Evolutionary conservation across 257 asterid genomes (phyloP), one percentile per base, ranked within the genome.

Genomic region (Verbena officinalis): DNA sequence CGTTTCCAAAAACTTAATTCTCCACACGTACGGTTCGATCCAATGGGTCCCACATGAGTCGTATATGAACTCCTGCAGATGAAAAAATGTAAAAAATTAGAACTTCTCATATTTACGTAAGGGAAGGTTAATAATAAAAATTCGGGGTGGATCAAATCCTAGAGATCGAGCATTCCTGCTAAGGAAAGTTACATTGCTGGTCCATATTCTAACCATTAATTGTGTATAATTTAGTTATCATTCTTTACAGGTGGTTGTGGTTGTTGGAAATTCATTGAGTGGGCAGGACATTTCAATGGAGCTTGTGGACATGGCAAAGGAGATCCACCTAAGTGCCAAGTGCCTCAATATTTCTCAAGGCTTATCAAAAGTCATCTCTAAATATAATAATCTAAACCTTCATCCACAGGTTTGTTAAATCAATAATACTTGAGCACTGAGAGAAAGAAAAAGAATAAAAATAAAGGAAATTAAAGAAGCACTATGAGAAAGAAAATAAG

Each of bases 231-330:
- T 39, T 2, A 13, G 5, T 36, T 12, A 13, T 13, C 3, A 11
- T 50, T 7, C 50, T 59, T 59, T 43, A 51, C 68, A 91, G 98
- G 95, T 91, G 27, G 95, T 91, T 55, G 87, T 88, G 81, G 95
- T 86, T 22, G 87, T 91, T 70, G 98, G 98, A 54, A 91, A 69
- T 64, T 88, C 98, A 34, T 62, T 69, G 8, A 91, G 98, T 80
- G 98, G 95, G 20, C 95, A 84, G 59, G 98, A 91, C 69, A 88
- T 91, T 67, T 82, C 95, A 24, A 75, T 84, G 78, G 98, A 86
- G 77, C 90, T 91, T 73, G 94, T 81, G 49, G 71, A 77, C 54
- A 78, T 81, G 64, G 96, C 98, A 66, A 91, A 80, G 74, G 94
- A 86, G 65, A 67, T 91, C 27, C 85, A 88, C 75, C 69, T 91